Evolutionary conservation across 345 rosid genomes (phyloP).

Genomic region (Noccaea bulbosa): DNA sequence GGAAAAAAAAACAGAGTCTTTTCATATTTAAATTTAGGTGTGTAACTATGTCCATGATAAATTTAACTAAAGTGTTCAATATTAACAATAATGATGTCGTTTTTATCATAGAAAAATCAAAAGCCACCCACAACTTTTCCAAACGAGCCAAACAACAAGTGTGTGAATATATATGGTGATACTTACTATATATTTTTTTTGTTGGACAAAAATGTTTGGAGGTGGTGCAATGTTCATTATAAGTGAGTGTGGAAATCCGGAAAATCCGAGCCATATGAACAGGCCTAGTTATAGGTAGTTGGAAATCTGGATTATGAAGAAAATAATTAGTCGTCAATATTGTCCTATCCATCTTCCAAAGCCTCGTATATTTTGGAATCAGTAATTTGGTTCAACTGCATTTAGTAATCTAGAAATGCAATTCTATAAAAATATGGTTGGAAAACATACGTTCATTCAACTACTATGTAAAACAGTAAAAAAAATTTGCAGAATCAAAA

Average conservation of each 20-base stretch:
- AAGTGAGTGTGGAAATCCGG: background rate
- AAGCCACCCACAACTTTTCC: background rate
- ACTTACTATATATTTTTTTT: background rate
- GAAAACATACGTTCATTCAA: background rate
- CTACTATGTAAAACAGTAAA: background rate
- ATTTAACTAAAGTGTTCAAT: too few species aligned
- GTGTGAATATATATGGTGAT: background rate
- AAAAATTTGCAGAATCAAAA: background rate
- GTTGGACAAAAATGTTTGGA: conserved; percentile 1
- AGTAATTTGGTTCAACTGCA: background rate
- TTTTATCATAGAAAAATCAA: conserved; percentile 1
- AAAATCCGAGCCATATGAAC: too few species aligned
- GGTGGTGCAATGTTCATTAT: background rate
- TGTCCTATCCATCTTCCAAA: too few species aligned
- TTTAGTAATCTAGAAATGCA: background rate
- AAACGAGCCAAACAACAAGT: conserved; percentile 25
- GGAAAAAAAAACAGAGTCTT: background rate
- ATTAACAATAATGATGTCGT: background rate
- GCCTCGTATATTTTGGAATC: too few species aligned
- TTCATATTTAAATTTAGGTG: background rate
- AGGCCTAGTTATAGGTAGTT: too few species aligned
- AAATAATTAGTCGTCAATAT: too few species aligned
- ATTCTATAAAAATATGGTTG: background rate
- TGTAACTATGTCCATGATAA: background rate
- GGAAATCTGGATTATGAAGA: too few species aligned